Base-by-base conservation (phyloP, 1,284 basidiomycete species). In the Cryptococcus wingfieldii region DNA sequence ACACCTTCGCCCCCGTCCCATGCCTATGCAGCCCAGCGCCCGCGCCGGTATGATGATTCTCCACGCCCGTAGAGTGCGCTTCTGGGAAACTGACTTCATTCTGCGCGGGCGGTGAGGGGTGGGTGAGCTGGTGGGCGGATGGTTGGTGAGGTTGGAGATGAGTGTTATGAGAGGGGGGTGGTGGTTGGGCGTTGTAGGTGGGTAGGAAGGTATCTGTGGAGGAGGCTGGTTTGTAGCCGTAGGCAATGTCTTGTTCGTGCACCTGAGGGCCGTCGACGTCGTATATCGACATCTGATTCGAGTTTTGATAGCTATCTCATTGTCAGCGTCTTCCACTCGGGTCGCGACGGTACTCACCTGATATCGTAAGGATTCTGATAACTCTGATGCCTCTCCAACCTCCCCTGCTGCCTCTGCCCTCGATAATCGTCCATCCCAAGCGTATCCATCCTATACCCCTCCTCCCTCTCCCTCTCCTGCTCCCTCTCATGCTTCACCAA, bases 311-410 rank as follows among this genome's bases (percentile, higher is more conserved):
- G 25, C 64, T 66, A 47, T 19, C 47, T 54, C 23, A n/a, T 8
- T 16, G 1, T 25, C 37, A 27, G 18, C 19, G 45, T 16, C 18
- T 3, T 10, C 7, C 27, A 38, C 12, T 37, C 10, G 14, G 16
- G 2, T 5, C 14, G 43, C n/a, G 34, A n/a, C 8, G 27, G 18
- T 14, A 59, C 64, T 56, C 58, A 70, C 59, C 54, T 47, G 18
- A 67, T 67, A 47, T 68, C 67, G 54, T 66, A 70, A 2, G 67
- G 66, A 25, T 64, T 69, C 41, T 59, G 59, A 55, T 67, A 69
- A 51, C 58, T 60, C 14, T 53, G 51, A 50, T 58, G 50, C 19
- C 56, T 47, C 46, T 34, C 27, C 46, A 31, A n/a, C 46, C 27
- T 28, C 27, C 10, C 27, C 46, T 34, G 27, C 27, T 10, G 5